phyloP scores from a whole-genome alignment of 2,329 filamentous ascomycete genomes.

The Fusarium heterosporum region DNA sequence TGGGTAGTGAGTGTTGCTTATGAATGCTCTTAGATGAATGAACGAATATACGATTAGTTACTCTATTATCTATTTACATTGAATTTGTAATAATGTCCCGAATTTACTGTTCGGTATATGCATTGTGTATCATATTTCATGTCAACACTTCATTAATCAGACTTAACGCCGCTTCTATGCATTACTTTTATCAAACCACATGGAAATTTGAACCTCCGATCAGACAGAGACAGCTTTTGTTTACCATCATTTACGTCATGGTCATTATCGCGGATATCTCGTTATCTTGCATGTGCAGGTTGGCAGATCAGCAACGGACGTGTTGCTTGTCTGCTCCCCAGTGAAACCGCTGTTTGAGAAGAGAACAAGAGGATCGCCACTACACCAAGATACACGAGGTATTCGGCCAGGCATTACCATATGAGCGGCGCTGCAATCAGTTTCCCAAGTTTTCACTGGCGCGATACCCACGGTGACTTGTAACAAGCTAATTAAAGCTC shows the following conservation, averaged over 20 bases:
- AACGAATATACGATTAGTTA: conserved; percentile 40
- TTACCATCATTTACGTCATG: conserved; percentile 1
- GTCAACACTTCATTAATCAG: conserved; percentile 20
- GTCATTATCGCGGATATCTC: conserved; percentile 4
- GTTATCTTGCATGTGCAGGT: not conserved
- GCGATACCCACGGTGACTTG: not conserved
- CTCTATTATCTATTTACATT: conserved; percentile 37
- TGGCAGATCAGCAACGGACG: not conserved
- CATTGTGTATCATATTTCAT: conserved; percentile 6
- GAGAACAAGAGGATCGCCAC: not conserved
- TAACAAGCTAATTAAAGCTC: not conserved
- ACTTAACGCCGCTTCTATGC: conserved; percentile 36
- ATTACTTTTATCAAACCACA: conserved; percentile 26
- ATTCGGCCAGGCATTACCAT: not conserved
- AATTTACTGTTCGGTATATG: conserved; percentile 6
- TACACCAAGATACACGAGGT: not conserved
- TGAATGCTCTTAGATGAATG: conserved; percentile 19
- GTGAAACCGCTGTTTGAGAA: not conserved
- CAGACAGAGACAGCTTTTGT: not conserved
- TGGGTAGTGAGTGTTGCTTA: not conserved
- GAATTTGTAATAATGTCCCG: conserved; percentile 4
- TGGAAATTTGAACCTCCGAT: not conserved
- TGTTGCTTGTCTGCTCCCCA: not conserved
- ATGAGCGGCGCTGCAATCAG: not conserved
- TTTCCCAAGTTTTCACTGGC: not conserved